Base-by-base conservation (phyloP, 2,329 filamentous ascomycete genomes). In the Trichophyton rubrum region DNA sequence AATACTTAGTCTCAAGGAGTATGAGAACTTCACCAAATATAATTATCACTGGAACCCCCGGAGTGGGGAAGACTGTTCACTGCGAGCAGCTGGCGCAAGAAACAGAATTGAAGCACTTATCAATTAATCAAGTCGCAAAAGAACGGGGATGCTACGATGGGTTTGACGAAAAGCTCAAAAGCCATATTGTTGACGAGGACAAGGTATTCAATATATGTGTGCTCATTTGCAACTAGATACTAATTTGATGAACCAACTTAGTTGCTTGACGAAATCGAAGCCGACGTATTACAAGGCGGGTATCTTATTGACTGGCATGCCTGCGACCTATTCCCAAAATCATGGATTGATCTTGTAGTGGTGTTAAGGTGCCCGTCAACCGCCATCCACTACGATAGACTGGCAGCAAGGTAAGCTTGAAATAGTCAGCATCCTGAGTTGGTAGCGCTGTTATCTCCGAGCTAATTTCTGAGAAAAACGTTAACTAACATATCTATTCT, bases 221-320 rank as follows among this genome's bases (percentile, higher is more conserved):
- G 15, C 7, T 6, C 27, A 9, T 9, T 4, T 2, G 8, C 56
- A 56, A 47, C 11, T 15, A 7, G 8, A 55, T 38, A 43, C 40
- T 57, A 38, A 33, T 51, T 13, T 43, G 24, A 38, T 55, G 1
- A 24, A 8, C n/a, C 20, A 22, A 6, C 7, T 59, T 63, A 72
- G 85, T 77, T 99, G 35, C 81, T 99, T 22, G 93, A 99, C 71
- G 84, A 88, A 56, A 87, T 99, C 61, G 93, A 97, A 75, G 82
- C 88, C 61, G 86, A 93, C 63, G 81, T 89, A 43, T 82, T 85
- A 64, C 76, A 82, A 20, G 92, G 92, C 61, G 93, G 93, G 20
- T 89, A 85, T 73, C 85, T 99, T 67, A 88, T 99, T 69, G 93
- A 99, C 77, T 99, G 93, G 92, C 93, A 99, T 75, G 92, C 91